These are phyloP conservation scores for Globisporangium spiculum DNA, from an alignment of 352 stramenopile species.

Conservation along the genomic window DNA sequence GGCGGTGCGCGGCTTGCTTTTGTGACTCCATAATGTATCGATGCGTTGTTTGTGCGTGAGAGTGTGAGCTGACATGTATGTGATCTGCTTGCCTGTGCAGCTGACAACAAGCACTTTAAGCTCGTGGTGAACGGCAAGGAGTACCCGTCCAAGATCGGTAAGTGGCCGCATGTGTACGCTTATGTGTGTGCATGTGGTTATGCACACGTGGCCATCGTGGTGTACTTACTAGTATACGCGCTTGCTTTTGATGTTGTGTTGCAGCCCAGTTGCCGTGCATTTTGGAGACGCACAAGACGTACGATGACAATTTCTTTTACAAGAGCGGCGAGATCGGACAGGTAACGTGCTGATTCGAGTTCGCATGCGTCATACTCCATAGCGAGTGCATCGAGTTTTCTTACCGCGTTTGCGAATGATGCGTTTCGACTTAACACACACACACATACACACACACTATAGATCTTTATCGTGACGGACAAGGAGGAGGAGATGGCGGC, in stretches of 20 bases:
- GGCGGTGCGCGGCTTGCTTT: conserved; percentile 31
- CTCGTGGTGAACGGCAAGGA: conserved; percentile 72
- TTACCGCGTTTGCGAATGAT: background rate
- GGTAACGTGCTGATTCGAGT: conserved; percentile 23
- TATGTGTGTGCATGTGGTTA: background rate
- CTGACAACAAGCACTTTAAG: conserved; percentile 87
- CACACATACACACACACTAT: background rate
- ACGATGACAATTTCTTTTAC: conserved; percentile 88
- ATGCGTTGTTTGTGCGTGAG: background rate
- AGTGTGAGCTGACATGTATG: background rate
- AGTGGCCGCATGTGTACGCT: background rate
- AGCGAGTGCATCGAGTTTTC: background rate
- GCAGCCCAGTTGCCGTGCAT: conserved; percentile 83
- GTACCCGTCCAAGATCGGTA: conserved; percentile 79
- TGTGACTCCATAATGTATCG: conserved; percentile 2
- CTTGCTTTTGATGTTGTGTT: background rate
- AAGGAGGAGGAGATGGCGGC: conserved; percentile 67
- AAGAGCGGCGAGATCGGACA: conserved; percentile 87
- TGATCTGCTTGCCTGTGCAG: conserved; percentile 25
- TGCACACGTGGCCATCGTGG: background rate
- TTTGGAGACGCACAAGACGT: conserved; percentile 88
- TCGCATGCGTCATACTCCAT: background rate
- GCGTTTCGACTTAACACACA: background rate
- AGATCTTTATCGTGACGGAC: conserved; percentile 85
- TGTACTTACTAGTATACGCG: conserved; percentile 4